Evolutionary conservation across 768 basidiomycete genomes (phyloP).

Genomic region (Cystobasidium ongulense): DNA sequence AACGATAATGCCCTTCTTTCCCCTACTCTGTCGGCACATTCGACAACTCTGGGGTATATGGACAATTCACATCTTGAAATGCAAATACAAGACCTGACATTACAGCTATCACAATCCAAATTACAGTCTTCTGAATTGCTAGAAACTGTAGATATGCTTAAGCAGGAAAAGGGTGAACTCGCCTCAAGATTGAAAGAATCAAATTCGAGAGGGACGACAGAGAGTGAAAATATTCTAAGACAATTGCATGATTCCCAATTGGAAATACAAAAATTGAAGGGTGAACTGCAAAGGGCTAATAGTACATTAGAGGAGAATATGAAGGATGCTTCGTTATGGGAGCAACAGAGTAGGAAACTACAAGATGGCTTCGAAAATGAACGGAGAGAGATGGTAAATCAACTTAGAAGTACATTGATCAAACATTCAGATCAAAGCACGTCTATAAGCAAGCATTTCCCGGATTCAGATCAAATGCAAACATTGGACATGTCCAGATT

Average conservation of each 20-base stretch:
- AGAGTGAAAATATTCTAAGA: neutral
- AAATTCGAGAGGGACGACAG: neutral
- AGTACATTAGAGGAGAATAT: neutral
- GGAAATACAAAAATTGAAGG: constrained; percentile 1
- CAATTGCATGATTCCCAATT: neutral
- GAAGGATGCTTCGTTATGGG: neutral
- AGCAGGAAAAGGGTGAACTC: neutral
- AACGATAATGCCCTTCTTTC: neutral
- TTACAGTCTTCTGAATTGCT: neutral
- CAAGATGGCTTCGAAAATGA: constrained; percentile 3
- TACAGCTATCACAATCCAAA: neutral
- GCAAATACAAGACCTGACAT: neutral
- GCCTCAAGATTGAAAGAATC: neutral
- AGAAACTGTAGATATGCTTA: neutral
- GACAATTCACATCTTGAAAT: neutral
- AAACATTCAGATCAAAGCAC: neutral
- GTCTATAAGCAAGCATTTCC: neutral
- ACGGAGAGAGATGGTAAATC: neutral
- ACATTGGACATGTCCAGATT: neutral
- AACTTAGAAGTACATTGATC: neutral
- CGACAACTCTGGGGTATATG: neutral
- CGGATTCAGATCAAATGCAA: neutral
- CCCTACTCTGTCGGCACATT: neutral
- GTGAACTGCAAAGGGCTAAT: neutral
- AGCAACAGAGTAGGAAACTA: neutral